Percentiles rank a stretch among this genome's conserved stretches.
phyloP scores from a whole-genome alignment of 129 eudicot species.

The Flaveria bidentis region DNA sequence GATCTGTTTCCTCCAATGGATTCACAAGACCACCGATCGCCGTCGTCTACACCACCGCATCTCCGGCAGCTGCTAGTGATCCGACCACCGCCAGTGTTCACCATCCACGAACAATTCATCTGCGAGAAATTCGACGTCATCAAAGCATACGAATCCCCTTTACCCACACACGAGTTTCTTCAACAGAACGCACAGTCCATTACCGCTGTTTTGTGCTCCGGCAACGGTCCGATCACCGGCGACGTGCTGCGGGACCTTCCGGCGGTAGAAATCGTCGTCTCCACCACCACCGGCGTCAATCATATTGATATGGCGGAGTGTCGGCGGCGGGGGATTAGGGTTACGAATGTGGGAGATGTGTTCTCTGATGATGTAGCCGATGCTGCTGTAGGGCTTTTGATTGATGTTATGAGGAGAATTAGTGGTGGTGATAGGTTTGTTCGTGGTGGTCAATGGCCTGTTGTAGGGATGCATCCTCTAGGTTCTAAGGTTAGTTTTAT shows the following conservation, averaged over 20 bases:
- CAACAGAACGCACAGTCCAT: slow-evolving; percentile 13
- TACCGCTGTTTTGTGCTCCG: slow-evolving; percentile 28
- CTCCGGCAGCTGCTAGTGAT: slow-evolving; percentile 26
- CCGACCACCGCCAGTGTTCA: slow-evolving; percentile 26
- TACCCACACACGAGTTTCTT: slow-evolving; percentile 36
- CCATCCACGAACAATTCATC: slow-evolving; percentile 26
- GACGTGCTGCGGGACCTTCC: slow-evolving; percentile 24
- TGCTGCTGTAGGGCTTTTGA: slow-evolving; percentile 31
- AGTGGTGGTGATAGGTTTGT: slow-evolving; percentile 27
- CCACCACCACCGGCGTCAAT: slow-evolving; percentile 26
- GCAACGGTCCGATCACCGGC: slow-evolving; percentile 10
- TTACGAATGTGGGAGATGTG: slow-evolving; percentile 26
- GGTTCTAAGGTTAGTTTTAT: slow-evolving; percentile 29
- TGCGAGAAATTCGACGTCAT: slow-evolving; percentile 23
- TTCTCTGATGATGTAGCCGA: slow-evolving; percentile 39
- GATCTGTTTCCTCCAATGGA: background rate
- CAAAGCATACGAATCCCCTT: slow-evolving; percentile 32
- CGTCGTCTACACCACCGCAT: slow-evolving; percentile 3
- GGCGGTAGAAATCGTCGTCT: slow-evolving; percentile 20
- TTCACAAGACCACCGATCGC: slow-evolving; percentile 17
- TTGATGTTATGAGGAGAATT: slow-evolving; percentile 31
- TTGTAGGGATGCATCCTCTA: slow-evolving; percentile 9
- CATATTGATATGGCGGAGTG: slow-evolving; percentile 33
- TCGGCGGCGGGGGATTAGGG: slow-evolving; percentile 18
- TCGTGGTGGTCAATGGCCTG: slow-evolving; percentile 28